phyloP scores from a whole-genome alignment of 805 yeast species.

The Priceomyces fermenticarens region DNA sequence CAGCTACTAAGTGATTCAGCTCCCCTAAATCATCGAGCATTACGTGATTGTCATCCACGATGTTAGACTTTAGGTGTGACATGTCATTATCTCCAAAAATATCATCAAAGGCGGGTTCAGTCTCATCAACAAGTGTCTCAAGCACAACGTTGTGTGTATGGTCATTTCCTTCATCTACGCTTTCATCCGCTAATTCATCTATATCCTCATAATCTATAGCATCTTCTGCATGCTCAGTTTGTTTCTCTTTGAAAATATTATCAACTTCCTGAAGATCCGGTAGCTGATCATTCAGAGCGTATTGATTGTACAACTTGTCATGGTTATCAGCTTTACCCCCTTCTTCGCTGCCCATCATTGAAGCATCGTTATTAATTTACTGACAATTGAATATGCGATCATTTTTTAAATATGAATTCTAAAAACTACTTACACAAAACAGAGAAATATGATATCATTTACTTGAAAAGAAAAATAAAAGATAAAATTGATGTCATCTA shows the following conservation, averaged over 20 bases:
- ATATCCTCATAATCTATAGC: slow-evolving; percentile 94
- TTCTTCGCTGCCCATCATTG: background rate
- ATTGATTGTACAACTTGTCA: slow-evolving; percentile 15
- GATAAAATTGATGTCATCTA: background rate
- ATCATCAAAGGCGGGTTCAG: slow-evolving; percentile 27
- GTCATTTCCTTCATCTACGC: slow-evolving; percentile 11
- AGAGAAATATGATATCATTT: background rate
- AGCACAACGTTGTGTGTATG: slow-evolving; percentile 1
- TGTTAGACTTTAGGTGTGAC: slow-evolving; percentile 7
- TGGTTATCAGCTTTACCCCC: background rate
- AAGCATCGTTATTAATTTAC: too few species aligned
- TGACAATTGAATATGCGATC: too few species aligned
- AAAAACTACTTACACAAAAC: background rate
- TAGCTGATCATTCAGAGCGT: slow-evolving; percentile 19
- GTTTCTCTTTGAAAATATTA: slow-evolving; percentile 32
- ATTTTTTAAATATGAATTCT: too few species aligned
- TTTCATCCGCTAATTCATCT: slow-evolving; percentile 89
- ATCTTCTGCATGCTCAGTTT: slow-evolving; percentile 76
- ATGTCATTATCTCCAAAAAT: slow-evolving; percentile 30
- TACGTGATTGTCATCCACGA: slow-evolving; percentile 18
- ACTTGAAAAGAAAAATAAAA: too few species aligned
- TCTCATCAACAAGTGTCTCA: slow-evolving; percentile 22
- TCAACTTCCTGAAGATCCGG: slow-evolving; percentile 38
- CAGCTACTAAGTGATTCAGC: slow-evolving; percentile 13
- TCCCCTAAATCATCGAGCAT: slow-evolving; percentile 14